Conservation (phyloP, 305 asterid genomes). For the Lippia alba region DNA sequence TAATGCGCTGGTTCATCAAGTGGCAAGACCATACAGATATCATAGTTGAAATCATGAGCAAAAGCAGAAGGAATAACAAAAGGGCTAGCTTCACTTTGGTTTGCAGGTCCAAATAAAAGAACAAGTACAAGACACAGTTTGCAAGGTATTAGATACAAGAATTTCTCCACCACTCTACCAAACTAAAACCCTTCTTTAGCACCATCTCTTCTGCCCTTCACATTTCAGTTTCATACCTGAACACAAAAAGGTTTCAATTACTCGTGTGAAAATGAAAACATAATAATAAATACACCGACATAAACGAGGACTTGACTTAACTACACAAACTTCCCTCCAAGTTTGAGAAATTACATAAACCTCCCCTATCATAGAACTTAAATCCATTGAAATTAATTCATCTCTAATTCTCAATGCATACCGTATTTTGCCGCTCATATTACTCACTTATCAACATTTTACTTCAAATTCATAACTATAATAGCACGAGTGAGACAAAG, state of each 20-base stretch:
- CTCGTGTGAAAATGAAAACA: neutral
- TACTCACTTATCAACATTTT: no score
- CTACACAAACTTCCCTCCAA: no score
- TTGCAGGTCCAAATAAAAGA: constrained; percentile 36
- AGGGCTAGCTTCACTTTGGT: constrained; percentile 16
- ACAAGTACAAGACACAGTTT: constrained; percentile 40
- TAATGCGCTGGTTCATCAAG: neutral
- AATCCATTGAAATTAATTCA: no score
- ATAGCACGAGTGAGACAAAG: no score
- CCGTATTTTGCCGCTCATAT: no score
- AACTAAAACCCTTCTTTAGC: constrained; percentile 24
- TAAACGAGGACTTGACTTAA: no score
- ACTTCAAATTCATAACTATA: no score
- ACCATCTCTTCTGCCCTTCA: constrained; percentile 22
- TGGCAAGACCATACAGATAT: neutral
- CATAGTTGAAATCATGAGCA: neutral
- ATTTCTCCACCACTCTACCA: constrained; percentile 31
- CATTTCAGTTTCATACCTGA: constrained; percentile 20
- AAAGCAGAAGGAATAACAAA: neutral
- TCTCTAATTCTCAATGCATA: no score
- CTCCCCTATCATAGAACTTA: no score
- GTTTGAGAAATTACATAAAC: no score
- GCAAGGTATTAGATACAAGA: constrained; percentile 54
- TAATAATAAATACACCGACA: no score
- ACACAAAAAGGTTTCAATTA: neutral